These are phyloP conservation scores for Phytophthora tentaculata DNA, from an alignment of 352 stramenopile genomes.

Conservation along the genomic window DNA sequence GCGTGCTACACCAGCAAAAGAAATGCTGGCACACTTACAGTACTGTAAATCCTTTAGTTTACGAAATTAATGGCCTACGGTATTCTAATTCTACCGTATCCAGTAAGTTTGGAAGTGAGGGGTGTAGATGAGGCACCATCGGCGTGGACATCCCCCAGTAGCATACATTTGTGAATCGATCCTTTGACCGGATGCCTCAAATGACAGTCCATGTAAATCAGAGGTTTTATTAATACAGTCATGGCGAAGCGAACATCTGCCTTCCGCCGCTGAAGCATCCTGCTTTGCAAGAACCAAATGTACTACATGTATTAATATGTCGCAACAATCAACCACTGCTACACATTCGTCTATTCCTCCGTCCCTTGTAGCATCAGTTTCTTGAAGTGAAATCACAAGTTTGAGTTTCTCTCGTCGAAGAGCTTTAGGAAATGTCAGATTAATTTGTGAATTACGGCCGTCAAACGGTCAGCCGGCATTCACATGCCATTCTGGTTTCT, in stretches of 20 bases:
- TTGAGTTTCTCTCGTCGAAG: background rate
- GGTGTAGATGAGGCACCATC: slow-evolving; percentile 14
- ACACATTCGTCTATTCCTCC: too few relatives aligned
- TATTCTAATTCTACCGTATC: too few relatives aligned
- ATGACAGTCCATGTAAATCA: too few relatives aligned
- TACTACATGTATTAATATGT: too few relatives aligned
- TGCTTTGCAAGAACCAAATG: slow-evolving; percentile 9
- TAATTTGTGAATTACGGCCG: background rate
- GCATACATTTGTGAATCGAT: slow-evolving; percentile 9
- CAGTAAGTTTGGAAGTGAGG: too few relatives aligned
- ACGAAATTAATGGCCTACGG: too few relatives aligned
- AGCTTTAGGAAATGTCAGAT: background rate
- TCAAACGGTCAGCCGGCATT: background rate
- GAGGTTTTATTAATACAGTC: too few relatives aligned
- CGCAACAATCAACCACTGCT: background rate
- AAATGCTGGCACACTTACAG: too few relatives aligned
- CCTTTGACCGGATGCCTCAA: slow-evolving; percentile 1
- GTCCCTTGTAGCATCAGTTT: background rate
- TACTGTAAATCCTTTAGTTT: too few relatives aligned
- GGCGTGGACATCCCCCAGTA: background rate
- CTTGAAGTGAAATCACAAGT: background rate
- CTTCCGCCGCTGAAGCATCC: slow-evolving; percentile 15
- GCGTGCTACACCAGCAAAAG: background rate
- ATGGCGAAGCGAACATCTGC: slow-evolving; percentile 20
- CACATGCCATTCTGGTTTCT: background rate